Conservation (phyloP, 495 filamentous ascomycete species). For the Neurospora africana region DNA sequence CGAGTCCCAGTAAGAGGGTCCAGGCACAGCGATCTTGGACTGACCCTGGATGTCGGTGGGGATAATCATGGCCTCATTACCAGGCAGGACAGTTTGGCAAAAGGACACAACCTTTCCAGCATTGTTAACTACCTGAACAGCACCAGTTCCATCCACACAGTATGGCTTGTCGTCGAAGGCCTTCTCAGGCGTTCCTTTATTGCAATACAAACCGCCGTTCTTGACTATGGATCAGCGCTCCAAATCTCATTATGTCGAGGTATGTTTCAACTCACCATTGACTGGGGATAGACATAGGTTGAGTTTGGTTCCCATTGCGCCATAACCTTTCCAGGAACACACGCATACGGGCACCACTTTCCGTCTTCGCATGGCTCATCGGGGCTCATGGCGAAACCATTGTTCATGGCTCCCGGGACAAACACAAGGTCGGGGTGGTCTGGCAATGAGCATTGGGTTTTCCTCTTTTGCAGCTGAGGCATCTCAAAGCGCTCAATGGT, state of each 20-base stretch:
- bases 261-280: conserved; percentile 50
- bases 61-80: conserved; percentile 85
- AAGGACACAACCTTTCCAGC: conserved; percentile 52
- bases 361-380: conserved; percentile 60
- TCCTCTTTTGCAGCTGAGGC: conserved; percentile 27
- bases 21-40: conserved; percentile 61
- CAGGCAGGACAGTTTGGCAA: conserved; percentile 76
- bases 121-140: conserved; percentile 54
- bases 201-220: conserved; percentile 72
- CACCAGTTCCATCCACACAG: conserved; percentile 61
- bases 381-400: conserved; percentile 75
- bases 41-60: conserved; percentile 50
- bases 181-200: conserved; percentile 57
- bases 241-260: background rate
- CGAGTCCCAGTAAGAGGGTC: conserved; percentile 55
- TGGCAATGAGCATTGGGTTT: conserved; percentile 52
- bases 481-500: conserved; percentile 12
- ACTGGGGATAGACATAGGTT: conserved; percentile 56
- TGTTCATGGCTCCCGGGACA: conserved; percentile 55
- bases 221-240: conserved; percentile 28
- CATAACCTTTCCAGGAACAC: conserved; percentile 63
- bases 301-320: conserved; percentile 70
- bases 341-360: conserved; percentile 70
- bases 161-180: conserved; percentile 60
- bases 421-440: conserved; percentile 55